These are phyloP conservation scores for Peronospora destructor DNA, from an alignment of 352 stramenopile species.

Conservation along the genomic window DNA sequence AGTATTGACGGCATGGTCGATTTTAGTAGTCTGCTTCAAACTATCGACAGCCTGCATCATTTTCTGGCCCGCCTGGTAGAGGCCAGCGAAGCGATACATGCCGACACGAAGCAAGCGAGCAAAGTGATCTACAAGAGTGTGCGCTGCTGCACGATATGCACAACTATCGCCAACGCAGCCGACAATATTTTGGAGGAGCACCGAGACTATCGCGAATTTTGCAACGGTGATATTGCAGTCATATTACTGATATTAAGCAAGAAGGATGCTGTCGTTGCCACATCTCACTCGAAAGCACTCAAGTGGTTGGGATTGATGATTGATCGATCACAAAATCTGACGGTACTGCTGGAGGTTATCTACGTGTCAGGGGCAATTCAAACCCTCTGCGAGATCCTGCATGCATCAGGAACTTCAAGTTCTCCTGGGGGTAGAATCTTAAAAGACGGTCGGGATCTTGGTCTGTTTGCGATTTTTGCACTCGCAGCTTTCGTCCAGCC, in stretches of 20 bases:
- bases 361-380: conserved; percentile 52
- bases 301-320: conserved; percentile 81
- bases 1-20: conserved; percentile 3
- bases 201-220: conserved; percentile 43
- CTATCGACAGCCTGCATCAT: conserved; percentile 22
- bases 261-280: conserved; percentile 21
- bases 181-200: conserved; percentile 1
- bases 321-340: conserved; percentile 49
- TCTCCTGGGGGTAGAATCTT: conserved; percentile 48
- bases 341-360: conserved; percentile 48
- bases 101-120: conserved; percentile 16
- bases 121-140: conserved; percentile 51
- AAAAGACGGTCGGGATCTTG: conserved; percentile 37
- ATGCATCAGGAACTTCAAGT: conserved; percentile 34
- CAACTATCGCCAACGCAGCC: conserved; percentile 43
- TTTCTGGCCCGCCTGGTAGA: conserved; percentile 24
- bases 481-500: conserved; percentile 67
- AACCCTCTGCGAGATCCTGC: conserved; percentile 52
- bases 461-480: conserved; percentile 55
- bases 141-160: conserved; percentile 58
- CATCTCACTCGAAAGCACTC: conserved; percentile 45
- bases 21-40: conserved; percentile 8
- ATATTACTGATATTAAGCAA: conserved; percentile 40
- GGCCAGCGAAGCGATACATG: conserved; percentile 1
- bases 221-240: conserved; percentile 34